Percentiles rank a stretch among this genome's conserved stretches.
Conservation (phyloP, 441 rosid genomes). For the Jatropha podagrica region DNA sequence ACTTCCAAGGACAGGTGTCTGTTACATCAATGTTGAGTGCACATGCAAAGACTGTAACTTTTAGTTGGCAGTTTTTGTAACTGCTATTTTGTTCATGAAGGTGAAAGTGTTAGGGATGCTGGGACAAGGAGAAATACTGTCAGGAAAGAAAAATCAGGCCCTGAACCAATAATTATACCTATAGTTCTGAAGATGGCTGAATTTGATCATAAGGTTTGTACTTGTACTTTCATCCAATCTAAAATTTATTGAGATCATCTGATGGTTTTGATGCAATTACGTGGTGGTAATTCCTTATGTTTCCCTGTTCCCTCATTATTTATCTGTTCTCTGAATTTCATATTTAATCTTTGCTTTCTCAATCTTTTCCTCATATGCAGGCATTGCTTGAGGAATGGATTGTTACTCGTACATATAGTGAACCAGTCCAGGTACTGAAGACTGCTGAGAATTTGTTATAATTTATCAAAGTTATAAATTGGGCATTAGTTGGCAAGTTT, state of each 20-base stretch:
- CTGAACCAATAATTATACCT: conserved; percentile 78
- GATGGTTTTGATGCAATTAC: background rate
- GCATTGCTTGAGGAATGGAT: conserved; percentile 96
- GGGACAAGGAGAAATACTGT: conserved; percentile 30
- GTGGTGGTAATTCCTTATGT: background rate
- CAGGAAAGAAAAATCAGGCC: conserved; percentile 61
- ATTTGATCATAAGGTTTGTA: conserved; percentile 85
- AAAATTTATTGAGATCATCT: conserved; percentile 2
- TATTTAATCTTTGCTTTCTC: conserved; percentile 5
- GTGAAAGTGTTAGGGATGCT: conserved; percentile 41
- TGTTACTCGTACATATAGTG: conserved; percentile 56
- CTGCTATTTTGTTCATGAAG: conserved; percentile 37
- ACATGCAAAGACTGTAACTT: background rate
- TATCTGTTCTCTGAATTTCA: background rate
- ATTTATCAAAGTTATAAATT: background rate
- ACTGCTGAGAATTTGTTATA: conserved; percentile 3
- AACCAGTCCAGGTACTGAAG: conserved; percentile 56
- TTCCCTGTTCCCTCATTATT: background rate
- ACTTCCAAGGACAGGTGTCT: background rate
- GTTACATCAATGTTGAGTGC: background rate
- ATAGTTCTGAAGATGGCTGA: conserved; percentile 90
- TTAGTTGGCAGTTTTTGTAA: conserved; percentile 2
- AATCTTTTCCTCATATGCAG: conserved; percentile 36
- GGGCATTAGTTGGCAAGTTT: background rate
- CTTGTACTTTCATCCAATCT: conserved; percentile 2